Percentiles rank a stretch among this genome's conserved stretches.
Conservation (phyloP, 345 rosid species). For the Syzygium oleosum region DNA sequence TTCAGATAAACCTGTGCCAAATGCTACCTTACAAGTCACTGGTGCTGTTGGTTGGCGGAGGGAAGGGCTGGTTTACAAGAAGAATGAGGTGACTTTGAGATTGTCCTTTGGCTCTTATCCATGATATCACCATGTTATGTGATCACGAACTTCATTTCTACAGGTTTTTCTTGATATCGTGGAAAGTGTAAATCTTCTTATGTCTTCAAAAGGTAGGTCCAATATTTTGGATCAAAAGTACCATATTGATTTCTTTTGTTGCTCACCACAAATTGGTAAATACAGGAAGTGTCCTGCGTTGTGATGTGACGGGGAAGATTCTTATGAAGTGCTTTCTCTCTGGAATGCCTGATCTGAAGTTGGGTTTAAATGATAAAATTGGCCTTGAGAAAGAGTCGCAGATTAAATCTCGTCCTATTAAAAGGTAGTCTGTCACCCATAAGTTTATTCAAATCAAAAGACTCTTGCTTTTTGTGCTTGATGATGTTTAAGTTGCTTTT, state of each 20-base stretch:
- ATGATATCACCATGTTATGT: not conserved
- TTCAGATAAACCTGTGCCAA: constrained; percentile 85
- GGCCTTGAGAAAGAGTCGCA: constrained; percentile 99
- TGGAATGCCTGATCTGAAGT: constrained; percentile 99
- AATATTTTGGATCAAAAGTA: not conserved
- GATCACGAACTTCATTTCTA: constrained; percentile 5
- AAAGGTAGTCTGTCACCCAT: constrained; percentile 49
- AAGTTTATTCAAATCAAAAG: not conserved
- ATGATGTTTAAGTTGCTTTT: not conserved
- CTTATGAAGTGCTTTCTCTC: constrained; percentile 99
- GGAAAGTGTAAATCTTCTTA: constrained; percentile 96
- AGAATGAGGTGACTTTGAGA: constrained; percentile 69
- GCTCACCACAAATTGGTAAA: constrained; percentile 9
- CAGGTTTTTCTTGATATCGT: constrained; percentile 98
- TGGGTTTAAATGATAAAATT: constrained; percentile 98
- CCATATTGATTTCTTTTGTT: not conserved
- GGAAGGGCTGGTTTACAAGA: constrained; percentile 93
- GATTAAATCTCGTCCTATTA: constrained; percentile 88
- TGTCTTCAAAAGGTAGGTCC: constrained; percentile 89
- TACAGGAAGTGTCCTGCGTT: constrained; percentile 84
- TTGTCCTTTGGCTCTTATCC: not conserved
- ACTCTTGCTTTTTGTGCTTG: not conserved
- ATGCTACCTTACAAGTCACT: constrained; percentile 98
- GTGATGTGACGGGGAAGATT: constrained; percentile 97
- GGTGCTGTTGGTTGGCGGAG: constrained; percentile 99